Conservation (phyloP, 2,329 filamentous ascomycete genomes). For the Botrytis deweyae region DNA sequence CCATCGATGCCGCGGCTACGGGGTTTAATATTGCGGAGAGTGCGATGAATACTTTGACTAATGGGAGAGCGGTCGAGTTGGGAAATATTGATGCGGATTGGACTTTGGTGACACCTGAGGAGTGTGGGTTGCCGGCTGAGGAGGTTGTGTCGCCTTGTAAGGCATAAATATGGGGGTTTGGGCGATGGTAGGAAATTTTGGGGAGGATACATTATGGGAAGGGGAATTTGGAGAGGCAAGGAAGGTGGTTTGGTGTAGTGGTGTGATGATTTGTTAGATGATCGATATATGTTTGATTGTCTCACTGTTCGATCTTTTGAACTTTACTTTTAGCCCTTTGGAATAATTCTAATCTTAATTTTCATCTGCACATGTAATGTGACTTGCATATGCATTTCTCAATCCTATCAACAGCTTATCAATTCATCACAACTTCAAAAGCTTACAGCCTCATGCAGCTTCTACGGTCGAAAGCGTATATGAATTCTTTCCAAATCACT, state of each 20-base stretch:
- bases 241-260: slow-evolving; percentile 1
- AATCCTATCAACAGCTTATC: rapidly evolving
- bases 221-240: no score
- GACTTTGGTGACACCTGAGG: slow-evolving; percentile 44
- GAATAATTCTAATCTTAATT: background rate
- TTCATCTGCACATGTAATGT: background rate
- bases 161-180: background rate
- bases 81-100: slow-evolving; percentile 55
- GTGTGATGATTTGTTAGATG: background rate
- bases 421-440: background rate
- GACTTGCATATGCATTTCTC: no score
- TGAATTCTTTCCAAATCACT: background rate
- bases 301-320: background rate
- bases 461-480: background rate
- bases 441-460: background rate
- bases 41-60: slow-evolving; percentile 57
- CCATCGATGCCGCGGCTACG: slow-evolving; percentile 51
- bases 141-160: background rate
- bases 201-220: background rate
- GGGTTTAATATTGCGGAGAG: slow-evolving; percentile 57
- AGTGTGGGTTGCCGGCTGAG: slow-evolving; percentile 43
- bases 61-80: slow-evolving; percentile 48
- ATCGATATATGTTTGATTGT: background rate
- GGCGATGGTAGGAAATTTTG: background rate
- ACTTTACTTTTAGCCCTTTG: background rate